Conservation (phyloP, 768 basidiomycete species). For the Russula olivacea region DNA sequence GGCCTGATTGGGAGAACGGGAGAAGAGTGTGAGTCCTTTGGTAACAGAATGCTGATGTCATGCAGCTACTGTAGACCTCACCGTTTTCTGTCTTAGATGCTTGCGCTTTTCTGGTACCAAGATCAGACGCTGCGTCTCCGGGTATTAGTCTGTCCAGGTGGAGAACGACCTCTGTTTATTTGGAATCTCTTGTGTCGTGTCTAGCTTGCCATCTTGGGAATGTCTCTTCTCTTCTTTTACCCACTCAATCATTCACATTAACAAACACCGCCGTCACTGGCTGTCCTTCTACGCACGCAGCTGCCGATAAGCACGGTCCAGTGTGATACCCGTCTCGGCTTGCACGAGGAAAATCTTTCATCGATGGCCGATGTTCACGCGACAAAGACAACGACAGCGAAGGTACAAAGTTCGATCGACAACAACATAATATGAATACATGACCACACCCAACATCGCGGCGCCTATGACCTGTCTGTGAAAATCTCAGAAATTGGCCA, state of each 20-base stretch:
- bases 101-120: neutral
- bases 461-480: neutral
- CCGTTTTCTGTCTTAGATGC: neutral
- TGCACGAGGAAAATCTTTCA: neutral
- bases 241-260: neutral
- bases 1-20: neutral
- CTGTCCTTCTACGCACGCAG: neutral
- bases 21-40: neutral
- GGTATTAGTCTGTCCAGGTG: neutral
- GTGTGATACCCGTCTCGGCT: neutral
- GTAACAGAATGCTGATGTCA: no score
- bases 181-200: neutral
- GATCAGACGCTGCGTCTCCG: neutral
- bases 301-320: neutral
- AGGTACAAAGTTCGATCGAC: neutral
- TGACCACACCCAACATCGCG: no score
- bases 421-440: neutral
- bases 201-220: neutral
- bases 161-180: neutral
- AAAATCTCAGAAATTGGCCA: neutral
- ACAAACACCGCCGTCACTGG: neutral
- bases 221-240: neutral
- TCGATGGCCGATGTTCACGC: neutral
- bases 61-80: neutral
- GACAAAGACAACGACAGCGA: neutral